Conservation (phyloP, 495 filamentous ascomycete species). For the Ascobolus immersus region DNA sequence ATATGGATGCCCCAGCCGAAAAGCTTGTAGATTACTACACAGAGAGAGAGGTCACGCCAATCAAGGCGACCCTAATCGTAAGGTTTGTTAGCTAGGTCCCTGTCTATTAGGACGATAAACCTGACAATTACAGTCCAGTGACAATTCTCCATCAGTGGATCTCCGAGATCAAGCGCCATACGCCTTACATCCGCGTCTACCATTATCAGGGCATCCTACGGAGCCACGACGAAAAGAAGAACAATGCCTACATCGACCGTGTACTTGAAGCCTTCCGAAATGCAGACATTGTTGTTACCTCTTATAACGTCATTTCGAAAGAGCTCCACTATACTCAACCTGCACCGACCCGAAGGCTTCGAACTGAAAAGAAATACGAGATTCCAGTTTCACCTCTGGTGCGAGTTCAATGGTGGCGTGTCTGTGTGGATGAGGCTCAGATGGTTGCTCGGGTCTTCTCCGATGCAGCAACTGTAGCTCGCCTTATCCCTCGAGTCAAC, state of each 20-base stretch:
- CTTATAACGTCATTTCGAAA: constrained; percentile 47
- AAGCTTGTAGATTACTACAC: constrained; percentile 11
- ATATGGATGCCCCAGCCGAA: not conserved
- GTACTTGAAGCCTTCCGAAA: constrained; percentile 26
- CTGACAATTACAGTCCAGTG: constrained; percentile 24
- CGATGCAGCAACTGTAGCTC: constrained; percentile 55
- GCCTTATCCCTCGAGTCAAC: constrained; percentile 55
- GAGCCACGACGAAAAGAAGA: constrained; percentile 18
- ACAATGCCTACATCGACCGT: constrained; percentile 14
- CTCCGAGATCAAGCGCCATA: constrained; percentile 47
- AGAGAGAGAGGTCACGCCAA: constrained; percentile 19
- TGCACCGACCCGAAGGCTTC: constrained; percentile 36
- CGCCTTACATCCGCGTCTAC: constrained; percentile 23
- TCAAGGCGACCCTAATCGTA: constrained; percentile 58
- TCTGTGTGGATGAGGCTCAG: constrained; percentile 85
- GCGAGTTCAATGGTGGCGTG: constrained; percentile 67
- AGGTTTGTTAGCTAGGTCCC: constrained; percentile 17
- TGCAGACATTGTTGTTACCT: constrained; percentile 69
- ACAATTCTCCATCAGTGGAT: constrained; percentile 72
- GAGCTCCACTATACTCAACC: constrained; percentile 56
- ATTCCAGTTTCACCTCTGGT: constrained; percentile 48
- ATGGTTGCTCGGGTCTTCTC: constrained; percentile 78
- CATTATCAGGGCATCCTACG: constrained; percentile 24
- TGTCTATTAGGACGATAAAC: not conserved
- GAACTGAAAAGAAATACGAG: constrained; percentile 39